phyloP scores from a whole-genome alignment of 306 rosid genomes.

The Medicago lupulina region DNA sequence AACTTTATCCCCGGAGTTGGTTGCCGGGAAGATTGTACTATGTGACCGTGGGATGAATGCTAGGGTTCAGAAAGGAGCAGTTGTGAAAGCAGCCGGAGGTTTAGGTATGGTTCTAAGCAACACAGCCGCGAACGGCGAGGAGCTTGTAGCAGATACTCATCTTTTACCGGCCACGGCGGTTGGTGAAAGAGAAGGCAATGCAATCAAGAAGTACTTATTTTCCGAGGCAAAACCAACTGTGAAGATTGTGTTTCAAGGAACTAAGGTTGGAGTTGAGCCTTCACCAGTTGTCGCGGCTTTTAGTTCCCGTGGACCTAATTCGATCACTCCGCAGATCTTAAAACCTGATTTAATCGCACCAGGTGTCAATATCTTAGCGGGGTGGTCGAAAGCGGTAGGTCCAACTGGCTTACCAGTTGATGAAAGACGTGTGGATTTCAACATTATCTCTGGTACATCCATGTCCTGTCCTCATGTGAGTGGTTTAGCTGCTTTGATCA shows the following conservation, averaged over 20 bases:
- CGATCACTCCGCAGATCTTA: constrained; percentile 64
- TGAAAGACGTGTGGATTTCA: constrained; percentile 78
- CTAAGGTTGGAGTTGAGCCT: constrained; percentile 78
- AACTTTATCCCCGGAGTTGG: constrained; percentile 64
- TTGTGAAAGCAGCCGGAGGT: constrained; percentile 78
- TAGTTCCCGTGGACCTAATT: constrained; percentile 85
- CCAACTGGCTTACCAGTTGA: constrained; percentile 74
- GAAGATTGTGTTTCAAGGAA: constrained; percentile 72
- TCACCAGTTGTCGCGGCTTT: constrained; percentile 96
- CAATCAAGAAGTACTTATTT: constrained; percentile 56
- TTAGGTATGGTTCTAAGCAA: constrained; percentile 81
- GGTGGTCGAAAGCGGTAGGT: constrained; percentile 73
- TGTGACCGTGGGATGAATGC: constrained; percentile 87
- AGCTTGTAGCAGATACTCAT: constrained; percentile 88
- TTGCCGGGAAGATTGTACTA: constrained; percentile 77
- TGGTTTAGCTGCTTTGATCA: constrained; percentile 79
- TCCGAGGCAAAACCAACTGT: constrained; percentile 66
- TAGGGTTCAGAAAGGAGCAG: constrained; percentile 87
- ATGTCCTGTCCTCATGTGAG: constrained; percentile 99
- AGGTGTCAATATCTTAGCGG: constrained; percentile 93
- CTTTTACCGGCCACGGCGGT: constrained; percentile 78
- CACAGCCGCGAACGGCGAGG: constrained; percentile 86
- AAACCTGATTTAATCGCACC: constrained; percentile 95
- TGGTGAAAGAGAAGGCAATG: constrained; percentile 64
- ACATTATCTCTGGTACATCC: constrained; percentile 91